phyloP scores from a whole-genome alignment of 2,329 filamentous ascomycete species.

The Aspergillus puulaauensis region DNA sequence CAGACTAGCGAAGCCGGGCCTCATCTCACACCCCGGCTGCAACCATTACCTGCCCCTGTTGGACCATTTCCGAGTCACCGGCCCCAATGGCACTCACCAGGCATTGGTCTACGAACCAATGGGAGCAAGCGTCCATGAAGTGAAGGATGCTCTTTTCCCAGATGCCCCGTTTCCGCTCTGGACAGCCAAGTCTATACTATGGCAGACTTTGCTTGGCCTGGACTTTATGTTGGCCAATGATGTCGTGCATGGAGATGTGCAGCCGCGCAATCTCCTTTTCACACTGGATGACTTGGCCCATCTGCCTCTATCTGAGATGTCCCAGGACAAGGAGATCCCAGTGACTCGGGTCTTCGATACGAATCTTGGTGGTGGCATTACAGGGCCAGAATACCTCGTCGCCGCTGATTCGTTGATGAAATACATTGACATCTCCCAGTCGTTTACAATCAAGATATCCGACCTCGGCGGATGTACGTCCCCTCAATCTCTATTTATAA shows the following conservation, averaged over 20 bases:
- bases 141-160: background rate
- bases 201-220: constrained; percentile 2
- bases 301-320: background rate
- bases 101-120: background rate
- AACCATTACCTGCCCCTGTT: background rate
- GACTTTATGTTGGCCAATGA: background rate
- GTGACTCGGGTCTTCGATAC: background rate
- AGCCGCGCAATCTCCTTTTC: constrained; percentile 2
- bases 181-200: constrained; percentile 4
- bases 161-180: background rate
- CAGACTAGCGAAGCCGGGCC: background rate
- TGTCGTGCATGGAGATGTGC: constrained; percentile 1
- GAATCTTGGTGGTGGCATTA: background rate
- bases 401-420: background rate
- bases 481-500: too few relatives aligned
- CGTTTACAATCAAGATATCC: background rate
- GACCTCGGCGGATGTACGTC: constrained; percentile 5
- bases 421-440: background rate
- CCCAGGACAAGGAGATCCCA: background rate
- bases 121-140: background rate
- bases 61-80: background rate
- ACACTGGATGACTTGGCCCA: background rate
- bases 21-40: background rate
- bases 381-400: background rate
- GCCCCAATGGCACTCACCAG: background rate